Evolutionary conservation across 371 early-diverging fungal genomes (phyloP).

Genomic region (Mortierella polycephala): DNA sequence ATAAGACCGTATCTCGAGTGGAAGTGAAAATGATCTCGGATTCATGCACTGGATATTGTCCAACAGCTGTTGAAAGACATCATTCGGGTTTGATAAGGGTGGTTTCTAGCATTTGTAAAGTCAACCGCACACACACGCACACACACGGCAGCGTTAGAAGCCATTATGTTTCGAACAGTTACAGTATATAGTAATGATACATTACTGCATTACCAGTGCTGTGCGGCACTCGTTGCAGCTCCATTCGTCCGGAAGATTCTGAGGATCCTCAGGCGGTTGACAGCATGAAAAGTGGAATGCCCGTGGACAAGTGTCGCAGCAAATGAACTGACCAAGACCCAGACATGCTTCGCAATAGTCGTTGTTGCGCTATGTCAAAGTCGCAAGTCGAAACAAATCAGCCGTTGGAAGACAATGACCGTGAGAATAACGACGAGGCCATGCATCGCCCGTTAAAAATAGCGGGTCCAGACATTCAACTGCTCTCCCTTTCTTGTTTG

Average conservation of each 20-base stretch:
- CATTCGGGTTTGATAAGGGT: no score
- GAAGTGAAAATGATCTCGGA: slow-evolving; percentile 59
- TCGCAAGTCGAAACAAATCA: background rate
- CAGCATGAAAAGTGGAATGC: slow-evolving; percentile 80
- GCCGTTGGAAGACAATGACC: no score
- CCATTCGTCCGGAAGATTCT: slow-evolving; percentile 69
- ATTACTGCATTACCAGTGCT: no score
- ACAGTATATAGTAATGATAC: background rate
- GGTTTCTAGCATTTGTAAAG: no score
- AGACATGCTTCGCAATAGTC: slow-evolving; percentile 76
- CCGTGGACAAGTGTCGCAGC: slow-evolving; percentile 81
- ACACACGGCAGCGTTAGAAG: no score
- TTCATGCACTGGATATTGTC: slow-evolving; percentile 54
- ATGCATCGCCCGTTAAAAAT: background rate
- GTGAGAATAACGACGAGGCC: background rate
- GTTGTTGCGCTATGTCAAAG: slow-evolving; percentile 56
- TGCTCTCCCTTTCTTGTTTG: background rate
- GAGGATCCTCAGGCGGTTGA: slow-evolving; percentile 73
- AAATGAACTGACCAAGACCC: slow-evolving; percentile 72
- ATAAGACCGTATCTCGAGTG: slow-evolving; percentile 57
- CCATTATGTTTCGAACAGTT: background rate
- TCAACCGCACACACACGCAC: no score
- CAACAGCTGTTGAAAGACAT: slow-evolving; percentile 53
- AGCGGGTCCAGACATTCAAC: background rate
- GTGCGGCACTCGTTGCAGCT: slow-evolving; percentile 69